Base-by-base conservation (phyloP, 257 asterid genomes). In the Plantago elongata region DNA sequence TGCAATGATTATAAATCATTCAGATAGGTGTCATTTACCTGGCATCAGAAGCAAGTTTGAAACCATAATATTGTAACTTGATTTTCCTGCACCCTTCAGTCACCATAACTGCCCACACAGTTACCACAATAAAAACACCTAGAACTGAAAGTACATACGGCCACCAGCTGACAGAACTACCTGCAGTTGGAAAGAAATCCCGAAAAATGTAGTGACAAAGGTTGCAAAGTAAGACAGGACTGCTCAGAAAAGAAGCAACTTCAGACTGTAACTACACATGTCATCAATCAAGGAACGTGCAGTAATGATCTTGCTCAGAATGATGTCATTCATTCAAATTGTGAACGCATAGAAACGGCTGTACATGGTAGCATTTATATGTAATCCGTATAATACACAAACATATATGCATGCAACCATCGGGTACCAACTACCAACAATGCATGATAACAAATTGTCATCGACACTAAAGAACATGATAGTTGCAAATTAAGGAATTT, bases 51-150 rank as follows among this genome's bases (percentile, higher is more conserved):
- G 97, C 96, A 65, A 89, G 95, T 82, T 84, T 89, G 77, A 89
- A 93, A 69, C 99, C 97, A 64, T 89, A 93, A 74, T 93, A 93
- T 69, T 87, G 97, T 82, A 93, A 83, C 83, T 87, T 87, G 74
- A 89, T 80, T 78, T 93, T 93, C 87, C 99, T 79, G 83, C 95
- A 93, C 66, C 97, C 95, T 83, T 93, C 99, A 17, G 96, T 93
- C 51, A 93, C 89, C 17, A 89, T 74, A 22, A 93, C 96, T 0
- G 99, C 99, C 96, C 94, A 93, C 94, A 93, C 85, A 27, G 97
- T 89, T 68, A 89, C 95, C 38, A 93, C 43, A 49, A 88, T 81
- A 70, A 89, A 93, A 71, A 85, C 71, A 59, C 95, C 97, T 56
- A 81, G 69, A 57, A 93, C 88, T 8, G 79, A 85, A 61, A 93